Base-by-base conservation (phyloP, 2,329 filamentous ascomycete species). In the Sclerotinia sclerotiorum region DNA sequence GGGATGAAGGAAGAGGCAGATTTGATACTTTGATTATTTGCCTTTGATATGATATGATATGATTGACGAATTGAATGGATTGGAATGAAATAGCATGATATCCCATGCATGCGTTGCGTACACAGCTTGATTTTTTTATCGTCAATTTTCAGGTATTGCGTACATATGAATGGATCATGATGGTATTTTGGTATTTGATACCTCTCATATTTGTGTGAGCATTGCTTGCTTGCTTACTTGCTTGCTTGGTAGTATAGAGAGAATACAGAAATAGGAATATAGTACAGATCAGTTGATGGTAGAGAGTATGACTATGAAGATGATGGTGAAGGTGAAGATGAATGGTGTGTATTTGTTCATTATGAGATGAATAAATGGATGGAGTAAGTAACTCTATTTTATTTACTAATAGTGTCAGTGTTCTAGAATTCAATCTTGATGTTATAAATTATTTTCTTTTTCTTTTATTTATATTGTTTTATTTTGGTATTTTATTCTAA, bases 81-180 rank as follows among this genome's bases (percentile, higher is more conserved):
- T 39, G 60, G 58, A 15, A 51, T 39, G 60, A 46, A 51, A 51
- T 27, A 62, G 46, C 44, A 62, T 51, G 58, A 62, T 62, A 62
- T 62, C 60, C 60, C 10, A 51, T 62, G 46, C 60, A n/a, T 39
- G 46, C 39, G 13, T 60, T 42, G 19, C 48, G 46, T 39, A 49
- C 32, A 32, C 29, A 62, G 29, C 60, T 62, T 51, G 29, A 13
- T 1, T 13, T 42, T 42, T 51, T 61, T 46, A 51, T 62, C 29
- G 5, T 21, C 49, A 21, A 24, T 32, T 39, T 62, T 62, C n/a
- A 51, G 19, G 60, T 46, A 39, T 17, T 39, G 46, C 60, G 24
- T 62, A 35, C 29, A 62, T 51, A 39, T 51, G n/a, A 46, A 27
- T 62, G 15, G 21, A 39, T 62, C 60, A 51, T 27, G 29, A 32